Evolutionary conservation across 129 eudicot species (phyloP), one percentile per base, ranked within the genome.

Genomic region (Saposhnikovia divaricata): DNA sequence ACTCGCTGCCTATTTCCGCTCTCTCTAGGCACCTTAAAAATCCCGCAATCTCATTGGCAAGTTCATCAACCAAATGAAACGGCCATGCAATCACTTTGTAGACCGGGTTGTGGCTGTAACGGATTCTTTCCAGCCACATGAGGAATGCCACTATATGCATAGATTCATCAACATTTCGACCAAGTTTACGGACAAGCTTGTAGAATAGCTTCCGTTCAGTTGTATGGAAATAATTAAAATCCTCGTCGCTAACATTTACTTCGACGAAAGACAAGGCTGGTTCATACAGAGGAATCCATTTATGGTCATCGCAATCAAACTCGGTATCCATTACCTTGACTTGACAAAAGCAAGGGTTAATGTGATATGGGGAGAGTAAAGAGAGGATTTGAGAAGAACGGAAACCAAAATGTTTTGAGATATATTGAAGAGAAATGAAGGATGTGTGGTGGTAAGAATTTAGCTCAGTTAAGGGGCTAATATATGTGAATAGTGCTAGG

Each of bases 81-180:
- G 80, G 72, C 68, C 27, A 65, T 31, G 34, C 38, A 46, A 4
- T 46, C 18, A 77, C 27, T 19, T 79, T 72, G 50, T 72, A 34
- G 9, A 66, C 72, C 9, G 85, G 51, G 65, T 28, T 75, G 74
- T 70, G 68, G 40, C 77, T 45, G 34, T 76, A 74, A 4, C 84
- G 23, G 16, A 37, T 51, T 16, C 69, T 69, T 70, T 87, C 88
- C 2, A 84, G 77, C 83, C 88, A 87, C 14, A 87, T 31, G 83
- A 80, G 78, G 23, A 87, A 74, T 13, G 81, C 88, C 83, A 84
- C 42, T 46, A 84, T 74, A 8, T 76, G 79, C 44, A 68, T 80
- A 12, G 88, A 82, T 80, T 82, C 80, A 3, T 15, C 53, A 9
- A 68, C 76, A 40, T 84, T 83, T 0, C 80, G 83, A 40, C 44